phyloP scores from a whole-genome alignment of 345 rosid genomes.

The Salix udensis region DNA sequence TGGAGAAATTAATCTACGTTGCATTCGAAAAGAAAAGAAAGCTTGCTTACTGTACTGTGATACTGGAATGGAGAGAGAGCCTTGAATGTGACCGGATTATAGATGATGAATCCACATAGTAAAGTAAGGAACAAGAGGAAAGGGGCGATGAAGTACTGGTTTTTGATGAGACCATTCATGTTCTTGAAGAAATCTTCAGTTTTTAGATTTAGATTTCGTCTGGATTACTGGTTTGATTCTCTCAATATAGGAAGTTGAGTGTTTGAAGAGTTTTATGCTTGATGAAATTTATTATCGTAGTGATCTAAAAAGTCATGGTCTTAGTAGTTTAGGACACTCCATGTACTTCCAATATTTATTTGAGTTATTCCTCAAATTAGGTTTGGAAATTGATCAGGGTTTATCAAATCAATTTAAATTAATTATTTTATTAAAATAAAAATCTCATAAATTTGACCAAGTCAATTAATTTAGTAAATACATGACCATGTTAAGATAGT shows the following conservation, averaged over 20 bases:
- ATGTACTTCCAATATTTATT: not conserved
- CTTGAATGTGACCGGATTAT: not conserved
- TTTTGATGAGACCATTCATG: constrained; percentile 12
- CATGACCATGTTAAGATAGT: too few species aligned
- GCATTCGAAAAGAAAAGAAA: not conserved
- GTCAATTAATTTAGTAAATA: too few species aligned
- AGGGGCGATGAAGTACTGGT: not conserved
- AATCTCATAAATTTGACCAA: too few species aligned
- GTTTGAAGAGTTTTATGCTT: not conserved
- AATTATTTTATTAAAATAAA: too few species aligned
- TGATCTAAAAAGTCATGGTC: not conserved
- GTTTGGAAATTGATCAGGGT: too few species aligned
- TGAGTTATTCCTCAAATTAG: too few species aligned
- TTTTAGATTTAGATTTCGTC: not conserved
- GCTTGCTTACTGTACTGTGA: constrained; percentile 3
- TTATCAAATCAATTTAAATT: too few species aligned
- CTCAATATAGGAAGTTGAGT: not conserved
- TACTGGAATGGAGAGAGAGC: not conserved
- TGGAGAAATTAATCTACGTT: too few species aligned
- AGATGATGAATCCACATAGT: constrained; percentile 3
- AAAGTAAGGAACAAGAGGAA: constrained; percentile 10
- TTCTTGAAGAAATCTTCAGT: not conserved
- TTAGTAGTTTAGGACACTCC: not conserved
- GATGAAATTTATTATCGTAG: not conserved
- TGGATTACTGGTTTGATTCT: not conserved